These are phyloP conservation scores for Metarhizium brunneum DNA, from an alignment of 2,329 filamentous ascomycete species.

Conservation along the genomic window DNA sequence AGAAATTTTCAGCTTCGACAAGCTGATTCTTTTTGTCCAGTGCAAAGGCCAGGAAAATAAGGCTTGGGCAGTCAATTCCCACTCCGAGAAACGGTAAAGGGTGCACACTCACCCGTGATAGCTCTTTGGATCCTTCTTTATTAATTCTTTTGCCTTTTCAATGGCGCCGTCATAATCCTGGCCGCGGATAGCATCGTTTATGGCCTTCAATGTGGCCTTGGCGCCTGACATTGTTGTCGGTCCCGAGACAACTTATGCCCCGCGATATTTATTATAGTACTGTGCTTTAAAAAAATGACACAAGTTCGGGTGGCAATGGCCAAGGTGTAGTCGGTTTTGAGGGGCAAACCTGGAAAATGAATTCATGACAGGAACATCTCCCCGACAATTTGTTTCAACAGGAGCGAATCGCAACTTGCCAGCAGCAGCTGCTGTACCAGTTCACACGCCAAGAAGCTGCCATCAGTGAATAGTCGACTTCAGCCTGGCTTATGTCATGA, in stretches of 20 bases:
- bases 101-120: constrained; percentile 61
- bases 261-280: background rate
- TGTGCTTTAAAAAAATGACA: background rate
- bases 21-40: constrained; percentile 65
- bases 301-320: background rate
- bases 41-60: constrained; percentile 82
- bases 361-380: background rate
- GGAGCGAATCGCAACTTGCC: background rate
- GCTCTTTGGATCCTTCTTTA: constrained; percentile 65
- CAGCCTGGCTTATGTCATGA: background rate
- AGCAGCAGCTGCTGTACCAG: background rate
- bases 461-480: background rate
- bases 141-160: constrained; percentile 56
- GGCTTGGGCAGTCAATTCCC: constrained; percentile 31
- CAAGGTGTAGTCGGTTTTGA: background rate
- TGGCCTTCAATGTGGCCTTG: constrained; percentile 73
- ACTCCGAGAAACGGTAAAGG: background rate
- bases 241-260: background rate
- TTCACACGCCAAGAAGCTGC: background rate
- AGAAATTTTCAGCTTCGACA: constrained; percentile 68
- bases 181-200: constrained; percentile 67
- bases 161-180: constrained; percentile 72
- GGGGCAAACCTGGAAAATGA: background rate
- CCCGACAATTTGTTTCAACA: no score
- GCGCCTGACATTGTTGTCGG: constrained; percentile 34